Evolutionary conservation across 805 yeast species (phyloP).

Genomic region (Wickerhamiella occidentalis): DNA sequence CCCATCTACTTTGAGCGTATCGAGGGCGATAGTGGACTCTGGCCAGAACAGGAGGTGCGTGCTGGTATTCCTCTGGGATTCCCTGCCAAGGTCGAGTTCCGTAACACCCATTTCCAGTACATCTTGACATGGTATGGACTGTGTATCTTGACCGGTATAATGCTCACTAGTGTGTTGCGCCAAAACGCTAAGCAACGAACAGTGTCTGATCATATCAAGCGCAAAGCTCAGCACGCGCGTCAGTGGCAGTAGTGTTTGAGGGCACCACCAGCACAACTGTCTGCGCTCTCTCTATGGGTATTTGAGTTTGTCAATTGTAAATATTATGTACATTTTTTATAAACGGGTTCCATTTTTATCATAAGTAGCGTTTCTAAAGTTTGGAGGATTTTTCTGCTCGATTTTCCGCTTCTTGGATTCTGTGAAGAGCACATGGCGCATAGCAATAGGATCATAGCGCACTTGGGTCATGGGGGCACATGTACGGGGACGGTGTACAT

Average conservation of each 20-base stretch:
- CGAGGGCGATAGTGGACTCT: conserved; percentile 35
- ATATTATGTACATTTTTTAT: conserved; percentile 7
- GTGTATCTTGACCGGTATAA: conserved; percentile 55
- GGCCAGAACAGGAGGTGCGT: conserved; percentile 44
- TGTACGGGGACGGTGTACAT: conserved; percentile 69
- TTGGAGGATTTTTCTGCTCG: conserved; percentile 23
- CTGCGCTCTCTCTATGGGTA: no score
- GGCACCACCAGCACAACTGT: neutral
- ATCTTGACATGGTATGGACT: conserved; percentile 92
- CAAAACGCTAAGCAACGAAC: conserved; percentile 25
- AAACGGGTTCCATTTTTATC: conserved; percentile 16
- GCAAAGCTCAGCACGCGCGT: conserved; percentile 24
- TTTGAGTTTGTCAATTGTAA: neutral
- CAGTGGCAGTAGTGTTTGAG: conserved; percentile 19
- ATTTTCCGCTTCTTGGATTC: conserved; percentile 82
- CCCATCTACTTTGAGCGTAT: conserved; percentile 71
- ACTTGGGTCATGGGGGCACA: conserved; percentile 70
- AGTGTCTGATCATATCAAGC: conserved; percentile 15
- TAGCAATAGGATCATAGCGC: conserved; percentile 71
- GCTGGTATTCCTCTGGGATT: conserved; percentile 90
- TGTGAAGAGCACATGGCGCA: conserved; percentile 81
- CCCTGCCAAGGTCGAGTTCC: conserved; percentile 63
- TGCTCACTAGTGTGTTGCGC: conserved; percentile 43
- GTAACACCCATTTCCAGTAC: conserved; percentile 86
- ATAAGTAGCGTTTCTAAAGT: conserved; percentile 19